Evolutionary conservation across 768 basidiomycete genomes (phyloP), one percentile per base, ranked within the genome.

Genomic region (Clavulina sp.): DNA sequence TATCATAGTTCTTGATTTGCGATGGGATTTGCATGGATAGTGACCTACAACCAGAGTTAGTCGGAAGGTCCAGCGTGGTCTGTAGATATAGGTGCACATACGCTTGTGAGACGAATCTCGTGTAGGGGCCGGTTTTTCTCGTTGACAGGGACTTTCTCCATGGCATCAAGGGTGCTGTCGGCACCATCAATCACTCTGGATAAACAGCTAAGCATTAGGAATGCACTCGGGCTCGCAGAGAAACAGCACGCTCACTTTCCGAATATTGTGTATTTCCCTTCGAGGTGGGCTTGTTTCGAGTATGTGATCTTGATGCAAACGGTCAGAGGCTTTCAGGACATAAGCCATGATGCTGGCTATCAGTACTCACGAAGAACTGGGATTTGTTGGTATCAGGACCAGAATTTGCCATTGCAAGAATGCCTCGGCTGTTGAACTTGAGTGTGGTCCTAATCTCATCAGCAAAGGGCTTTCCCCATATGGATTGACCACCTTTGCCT

Each of bases 321-420:
- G 9, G 24, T 28, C 9, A 9, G 26, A 46, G 43, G 16, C 26
- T 46, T 9, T 13, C 13, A 16, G 43, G 9, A 46, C 13, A 46
- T 26, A 28, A 13, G 16, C 64, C 88, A 88, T 46, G 13, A 62
- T 89, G 84, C 53, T 60, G 9, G 59, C 61, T 44, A 68, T 65
- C 9, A 38, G 34, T 9, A 38, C 34, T 19, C 34, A 46, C 43
- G 62, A 69, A 68, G 63, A 70, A 70, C 60, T 70, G 41, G 73
- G 81, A 67, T 66, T 93, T 96, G 70, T 96, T 99, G 31, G 84
- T 78, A 63, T 95, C 87, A 6, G 80, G 80, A 1, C 95, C 95
- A 5, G 86, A 81, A 66, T 97, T 99, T 51, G 95, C 95, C 92
- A 97, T 97, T 28, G 95, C 95, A 16, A 97, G 81, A 57, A 96